Percentiles rank a stretch among this genome's conserved stretches.
phyloP scores from a whole-genome alignment of 164 flowering plant species.

The Chimonanthus salicifolius region DNA sequence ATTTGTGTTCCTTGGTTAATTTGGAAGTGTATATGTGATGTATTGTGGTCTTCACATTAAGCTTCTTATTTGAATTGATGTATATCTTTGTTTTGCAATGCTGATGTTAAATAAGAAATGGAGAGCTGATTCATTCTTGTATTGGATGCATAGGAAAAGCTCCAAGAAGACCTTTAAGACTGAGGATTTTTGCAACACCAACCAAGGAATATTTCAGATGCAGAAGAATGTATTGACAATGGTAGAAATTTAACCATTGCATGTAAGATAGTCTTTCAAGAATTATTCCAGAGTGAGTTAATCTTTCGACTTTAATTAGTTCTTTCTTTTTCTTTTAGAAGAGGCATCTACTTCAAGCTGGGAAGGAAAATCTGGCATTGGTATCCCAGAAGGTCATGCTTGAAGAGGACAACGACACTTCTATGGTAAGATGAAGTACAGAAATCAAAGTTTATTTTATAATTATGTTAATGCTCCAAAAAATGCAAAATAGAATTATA shows the following conservation, averaged over 20 bases:
- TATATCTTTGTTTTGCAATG: not conserved
- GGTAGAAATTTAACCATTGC: slow-evolving; percentile 16
- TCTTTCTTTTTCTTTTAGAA: slow-evolving; percentile 18
- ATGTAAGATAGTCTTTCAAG: not conserved
- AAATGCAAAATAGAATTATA: not conserved
- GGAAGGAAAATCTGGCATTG: slow-evolving; percentile 18
- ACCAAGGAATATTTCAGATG: slow-evolving; percentile 25
- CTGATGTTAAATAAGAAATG: not conserved
- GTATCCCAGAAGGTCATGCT: slow-evolving; percentile 12
- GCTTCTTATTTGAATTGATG: not conserved
- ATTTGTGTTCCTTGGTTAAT: not conserved
- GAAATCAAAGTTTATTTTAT: not conserved
- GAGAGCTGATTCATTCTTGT: not conserved
- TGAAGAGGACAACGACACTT: slow-evolving; percentile 12
- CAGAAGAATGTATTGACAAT: slow-evolving; percentile 40
- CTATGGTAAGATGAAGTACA: not conserved
- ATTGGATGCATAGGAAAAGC: slow-evolving; percentile 29
- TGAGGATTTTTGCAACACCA: slow-evolving; percentile 14
- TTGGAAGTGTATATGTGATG: not conserved
- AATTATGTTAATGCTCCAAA: not conserved
- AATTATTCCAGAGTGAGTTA: not conserved
- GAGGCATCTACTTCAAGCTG: slow-evolving; percentile 26
- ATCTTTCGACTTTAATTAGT: not conserved
- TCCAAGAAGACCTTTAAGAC: slow-evolving; percentile 18
- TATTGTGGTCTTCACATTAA: slow-evolving; percentile 11